Conservation (phyloP, 352 stramenopile genomes). For the Phytophthora fragariaefolia region DNA sequence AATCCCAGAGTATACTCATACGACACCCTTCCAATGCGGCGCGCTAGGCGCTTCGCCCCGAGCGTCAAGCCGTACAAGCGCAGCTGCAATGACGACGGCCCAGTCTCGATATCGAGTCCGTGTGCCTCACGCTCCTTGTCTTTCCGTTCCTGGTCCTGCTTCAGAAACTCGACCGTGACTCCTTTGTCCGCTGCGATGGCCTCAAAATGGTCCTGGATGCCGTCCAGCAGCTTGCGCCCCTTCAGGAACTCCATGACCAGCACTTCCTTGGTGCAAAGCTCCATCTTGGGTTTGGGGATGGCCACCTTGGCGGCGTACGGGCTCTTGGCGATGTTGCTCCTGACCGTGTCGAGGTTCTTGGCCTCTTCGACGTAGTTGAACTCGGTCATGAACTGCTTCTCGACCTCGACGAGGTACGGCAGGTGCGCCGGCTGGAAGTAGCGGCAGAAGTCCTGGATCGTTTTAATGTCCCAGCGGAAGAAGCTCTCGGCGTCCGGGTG, state of each 20-base stretch:
- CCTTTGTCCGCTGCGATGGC: constrained; percentile 86
- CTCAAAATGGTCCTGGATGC: constrained; percentile 92
- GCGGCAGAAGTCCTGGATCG: constrained; percentile 95
- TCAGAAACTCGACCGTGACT: constrained; percentile 87
- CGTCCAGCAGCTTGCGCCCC: constrained; percentile 86
- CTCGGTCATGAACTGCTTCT: constrained; percentile 98
- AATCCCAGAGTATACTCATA: constrained; percentile 92
- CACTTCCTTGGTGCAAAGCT: constrained; percentile 94
- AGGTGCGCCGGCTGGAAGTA: constrained; percentile 96
- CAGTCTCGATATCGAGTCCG: constrained; percentile 79
- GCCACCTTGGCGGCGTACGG: constrained; percentile 72
- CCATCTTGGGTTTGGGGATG: constrained; percentile 87
- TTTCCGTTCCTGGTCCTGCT: constrained; percentile 73
- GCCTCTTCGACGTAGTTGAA: constrained; percentile 97
- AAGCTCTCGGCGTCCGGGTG: constrained; percentile 94
- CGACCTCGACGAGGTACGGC: constrained; percentile 93
- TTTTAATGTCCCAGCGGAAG: constrained; percentile 96
- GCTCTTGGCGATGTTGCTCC: constrained; percentile 89
- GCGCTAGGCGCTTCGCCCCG: constrained; percentile 43
- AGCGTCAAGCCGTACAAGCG: constrained; percentile 61
- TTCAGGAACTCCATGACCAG: constrained; percentile 96
- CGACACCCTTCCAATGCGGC: constrained; percentile 45
- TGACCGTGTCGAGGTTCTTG: constrained; percentile 89
- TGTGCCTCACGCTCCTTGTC: constrained; percentile 66
- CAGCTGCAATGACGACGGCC: constrained; percentile 65